Evolutionary conservation across 768 basidiomycete species (phyloP).

Genomic region (Boletus rex-veris): DNA sequence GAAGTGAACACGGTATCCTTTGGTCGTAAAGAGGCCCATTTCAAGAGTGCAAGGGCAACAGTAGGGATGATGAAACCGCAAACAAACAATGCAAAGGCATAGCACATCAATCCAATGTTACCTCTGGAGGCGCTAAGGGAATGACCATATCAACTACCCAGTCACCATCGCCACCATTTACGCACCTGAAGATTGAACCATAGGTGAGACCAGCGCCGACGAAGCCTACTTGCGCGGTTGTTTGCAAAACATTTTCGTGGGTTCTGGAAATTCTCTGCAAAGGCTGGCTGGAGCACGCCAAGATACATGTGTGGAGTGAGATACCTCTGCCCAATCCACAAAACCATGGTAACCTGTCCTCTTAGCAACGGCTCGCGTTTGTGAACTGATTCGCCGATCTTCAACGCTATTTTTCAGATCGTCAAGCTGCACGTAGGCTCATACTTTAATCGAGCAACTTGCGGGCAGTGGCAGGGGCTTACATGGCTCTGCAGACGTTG

Average conservation of each 20-base stretch:
- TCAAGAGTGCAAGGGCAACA: slow-evolving; percentile 15
- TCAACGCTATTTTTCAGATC: neutral
- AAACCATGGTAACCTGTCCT: slow-evolving; percentile 17
- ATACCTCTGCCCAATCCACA: slow-evolving; percentile 20
- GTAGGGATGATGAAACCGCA: slow-evolving; percentile 24
- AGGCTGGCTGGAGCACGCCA: neutral
- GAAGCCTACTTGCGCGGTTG: slow-evolving; percentile 6
- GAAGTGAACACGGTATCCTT: slow-evolving; percentile 15
- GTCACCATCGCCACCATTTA: neutral
- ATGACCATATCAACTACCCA: neutral
- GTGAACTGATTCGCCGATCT: slow-evolving; percentile 1
- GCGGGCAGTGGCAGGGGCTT: neutral
- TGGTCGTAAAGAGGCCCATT: slow-evolving; percentile 19
- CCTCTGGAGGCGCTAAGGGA: slow-evolving; percentile 15
- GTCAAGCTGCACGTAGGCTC: neutral
- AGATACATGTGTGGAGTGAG: neutral
- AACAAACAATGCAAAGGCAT: slow-evolving; percentile 28
- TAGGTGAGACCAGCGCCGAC: slow-evolving; percentile 14
- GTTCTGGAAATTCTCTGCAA: slow-evolving; percentile 6
- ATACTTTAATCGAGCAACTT: neutral
- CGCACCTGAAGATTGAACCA: slow-evolving; percentile 26
- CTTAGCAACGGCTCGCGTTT: slow-evolving; percentile 13
- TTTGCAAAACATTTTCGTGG: neutral
- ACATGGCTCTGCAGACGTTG: neutral
- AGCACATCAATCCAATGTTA: slow-evolving; percentile 16